Conservation (phyloP, 73 alveolate species). For the Diophrys sp. region DNA sequence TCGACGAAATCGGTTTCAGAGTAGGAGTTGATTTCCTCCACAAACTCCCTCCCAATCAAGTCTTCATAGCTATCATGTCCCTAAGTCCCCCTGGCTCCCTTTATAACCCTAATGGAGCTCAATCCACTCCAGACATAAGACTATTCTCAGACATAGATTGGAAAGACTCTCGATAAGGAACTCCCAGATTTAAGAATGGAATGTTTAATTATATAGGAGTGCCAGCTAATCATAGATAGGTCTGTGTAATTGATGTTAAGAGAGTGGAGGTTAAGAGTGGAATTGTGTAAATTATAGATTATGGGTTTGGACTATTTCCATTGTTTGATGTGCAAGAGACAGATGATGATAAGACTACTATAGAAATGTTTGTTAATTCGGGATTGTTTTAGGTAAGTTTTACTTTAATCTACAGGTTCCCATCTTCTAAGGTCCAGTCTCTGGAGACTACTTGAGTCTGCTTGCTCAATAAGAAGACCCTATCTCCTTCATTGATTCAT, state of each 20-base stretch:
- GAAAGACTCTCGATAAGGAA: constrained; percentile 3
- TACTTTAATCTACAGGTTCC: neutral
- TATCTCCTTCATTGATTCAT: neutral
- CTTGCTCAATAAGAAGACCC: neutral
- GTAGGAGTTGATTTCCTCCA: constrained; percentile 73
- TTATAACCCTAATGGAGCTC: constrained; percentile 1
- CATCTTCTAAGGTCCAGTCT: neutral
- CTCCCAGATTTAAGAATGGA: constrained; percentile 22
- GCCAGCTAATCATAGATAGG: constrained; percentile 22
- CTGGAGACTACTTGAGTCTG: neutral
- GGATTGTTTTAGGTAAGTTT: constrained; percentile 20
- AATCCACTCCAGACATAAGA: constrained; percentile 8
- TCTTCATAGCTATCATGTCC: constrained; percentile 31
- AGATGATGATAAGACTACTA: constrained; percentile 31
- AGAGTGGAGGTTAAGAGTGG: constrained; percentile 11
- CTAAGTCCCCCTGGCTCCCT: constrained; percentile 41
- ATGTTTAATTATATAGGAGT: constrained; percentile 16
- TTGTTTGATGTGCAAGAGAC: constrained; percentile 26
- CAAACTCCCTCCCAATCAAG: constrained; percentile 53
- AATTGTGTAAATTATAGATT: constrained; percentile 12
- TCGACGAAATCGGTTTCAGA: constrained; percentile 64
- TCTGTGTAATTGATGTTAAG: constrained; percentile 35
- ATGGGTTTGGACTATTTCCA: constrained; percentile 46
- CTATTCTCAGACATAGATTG: neutral
- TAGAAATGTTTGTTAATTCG: constrained; percentile 46